Base-by-base conservation (phyloP, 345 rosid genomes). In the Pistacia atlantica region DNA sequence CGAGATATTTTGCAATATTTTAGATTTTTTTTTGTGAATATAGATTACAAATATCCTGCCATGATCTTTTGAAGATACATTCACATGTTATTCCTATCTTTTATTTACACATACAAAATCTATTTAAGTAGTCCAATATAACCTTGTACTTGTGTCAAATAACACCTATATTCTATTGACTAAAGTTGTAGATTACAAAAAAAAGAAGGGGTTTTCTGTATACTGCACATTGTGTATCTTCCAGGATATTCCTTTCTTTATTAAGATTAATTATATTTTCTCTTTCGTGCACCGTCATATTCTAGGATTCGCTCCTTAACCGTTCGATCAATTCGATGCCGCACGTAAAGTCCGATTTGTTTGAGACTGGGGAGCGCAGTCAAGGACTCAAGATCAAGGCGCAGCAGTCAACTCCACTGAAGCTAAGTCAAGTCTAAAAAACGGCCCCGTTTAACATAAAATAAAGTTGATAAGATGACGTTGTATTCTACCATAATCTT, bases 251-350 rank as follows among this genome's bases (percentile, higher is more conserved):
- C 54, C 20, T 1, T 14, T 28, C 54, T 22, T 58, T n/a, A 57
- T 28, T 51, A 51, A 0, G 1, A 25, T 1, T 31, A 49, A 13
- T 22, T 20, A 22, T 67, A 52, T 63, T 11, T 0, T 33, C 48
- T 42, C 65, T 62, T 64, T 64, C 70, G 66, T 45, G 64, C 72
- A 78, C 76, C 72, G 80, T 45, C 80, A 55, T 72, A 33, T 4
- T 49, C 77, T 45, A n/a, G 8, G 65, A 72, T 20, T 58, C 68
- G 14, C 59, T 16, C 74, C 0, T 10, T 54, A 52, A 51, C 77
- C 61, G 77, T 74, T 45, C 4, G 77, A 63, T 74, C 49, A 63
- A 63, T 1, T 48, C 17, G 28, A 4, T 10, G 67, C 58, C 55
- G 59, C 42, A 62, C 66, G 76, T 17, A 73, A 28, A 61, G 76